Evolutionary conservation across 371 early-diverging fungal genomes (phyloP).

Genomic region (Catenaria anguillulae): DNA sequence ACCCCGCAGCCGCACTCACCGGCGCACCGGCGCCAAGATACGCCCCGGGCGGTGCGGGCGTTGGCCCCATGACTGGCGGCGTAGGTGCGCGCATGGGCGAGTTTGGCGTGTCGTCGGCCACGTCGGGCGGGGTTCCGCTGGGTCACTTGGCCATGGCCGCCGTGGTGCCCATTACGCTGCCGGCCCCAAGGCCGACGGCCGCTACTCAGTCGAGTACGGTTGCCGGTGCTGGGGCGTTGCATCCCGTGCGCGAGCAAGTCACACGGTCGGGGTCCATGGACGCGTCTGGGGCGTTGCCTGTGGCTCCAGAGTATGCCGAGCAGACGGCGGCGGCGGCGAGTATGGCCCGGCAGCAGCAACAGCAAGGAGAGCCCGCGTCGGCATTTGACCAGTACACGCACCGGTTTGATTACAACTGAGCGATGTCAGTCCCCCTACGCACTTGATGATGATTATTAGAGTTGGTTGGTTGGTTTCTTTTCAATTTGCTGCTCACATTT

Average conservation of each 20-base stretch:
- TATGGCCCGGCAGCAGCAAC: not conserved
- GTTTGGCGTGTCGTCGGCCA: no score
- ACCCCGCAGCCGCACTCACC: no score
- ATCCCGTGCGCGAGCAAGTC: not conserved
- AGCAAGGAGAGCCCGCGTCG: not conserved
- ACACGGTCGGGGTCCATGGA: no score
- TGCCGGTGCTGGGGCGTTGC: not conserved
- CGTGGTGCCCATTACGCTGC: not conserved
- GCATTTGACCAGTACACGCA: not conserved
- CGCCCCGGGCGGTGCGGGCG: no score
- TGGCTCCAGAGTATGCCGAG: not conserved
- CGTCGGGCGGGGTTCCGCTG: not conserved
- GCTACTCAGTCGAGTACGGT: not conserved
- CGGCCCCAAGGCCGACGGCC: not conserved
- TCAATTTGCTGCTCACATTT: no score
- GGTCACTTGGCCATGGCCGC: not conserved
- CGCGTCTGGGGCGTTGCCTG: no score
- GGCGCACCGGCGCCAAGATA: no score
- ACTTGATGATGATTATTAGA: no score
- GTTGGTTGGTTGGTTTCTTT: no score
- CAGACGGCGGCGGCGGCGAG: not conserved
- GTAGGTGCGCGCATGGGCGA: no score
- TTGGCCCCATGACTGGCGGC: no score
- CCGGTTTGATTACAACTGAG: not conserved
- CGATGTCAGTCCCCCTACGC: no score